Base-by-base conservation (phyloP, 441 rosid species). In the Adansonia rubrostipa region DNA sequence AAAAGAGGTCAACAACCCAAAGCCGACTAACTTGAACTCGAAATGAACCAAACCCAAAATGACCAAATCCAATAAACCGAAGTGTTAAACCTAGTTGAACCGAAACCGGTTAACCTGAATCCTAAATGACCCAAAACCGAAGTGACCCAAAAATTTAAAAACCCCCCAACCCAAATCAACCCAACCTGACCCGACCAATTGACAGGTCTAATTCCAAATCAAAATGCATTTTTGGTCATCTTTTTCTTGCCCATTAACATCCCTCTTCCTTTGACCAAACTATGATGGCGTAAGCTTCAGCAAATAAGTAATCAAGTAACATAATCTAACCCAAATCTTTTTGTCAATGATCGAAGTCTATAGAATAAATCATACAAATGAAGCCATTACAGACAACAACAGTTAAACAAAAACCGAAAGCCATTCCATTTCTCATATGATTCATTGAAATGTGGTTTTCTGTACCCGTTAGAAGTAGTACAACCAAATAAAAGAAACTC, bases 191-290 rank as follows among this genome's bases (percentile, higher is more conserved):
- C 33, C 33, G 33, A 28, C 1, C 33, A 28, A 28, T 28, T 28
- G 33, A 28, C 33, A 28, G 33, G 33, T 2, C 33, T 28, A 28
- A 48, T 48, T 3, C 63, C 19, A 58, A 48, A 48, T 14, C 20
- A 48, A 48, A 69, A 69, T 69, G 19, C n/a, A 47, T 17, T 66
- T 47, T 69, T 19, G 48, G 40, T 69, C 11, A 14, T 68, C 54
- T 19, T 68, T 68, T 68, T 68, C 73, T 48, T 69, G 42, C 58
- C n/a, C 10, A 48, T 3, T 58, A 48, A 48, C n/a, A 22, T 20
- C 20, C 40, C 42, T 53, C 40, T 48, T 11, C 58, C 42, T 11
- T 22, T 20, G 1, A 24, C 44, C 57, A 48, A 22, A 66, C 63
- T 9, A 58, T 58, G 5, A 9, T 9, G 10, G 33, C 1, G 14